These are phyloP conservation scores for Gracilariopsis chorda DNA, from an alignment of 23 red algal genomes.

Conservation along the genomic window DNA sequence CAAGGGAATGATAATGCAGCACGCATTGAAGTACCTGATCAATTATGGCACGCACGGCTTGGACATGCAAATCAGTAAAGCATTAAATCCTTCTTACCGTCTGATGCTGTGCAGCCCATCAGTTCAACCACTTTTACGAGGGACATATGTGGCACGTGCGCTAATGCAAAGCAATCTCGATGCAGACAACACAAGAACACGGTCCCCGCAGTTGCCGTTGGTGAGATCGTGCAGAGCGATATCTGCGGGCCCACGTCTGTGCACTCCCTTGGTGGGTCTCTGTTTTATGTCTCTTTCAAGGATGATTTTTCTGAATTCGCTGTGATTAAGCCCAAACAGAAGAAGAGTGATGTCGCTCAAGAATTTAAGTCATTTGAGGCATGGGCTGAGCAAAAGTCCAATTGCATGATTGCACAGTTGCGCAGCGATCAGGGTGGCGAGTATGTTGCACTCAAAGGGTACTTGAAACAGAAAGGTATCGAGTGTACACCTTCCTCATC, in stretches of 20 bases:
- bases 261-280: not conserved
- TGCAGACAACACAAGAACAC: not conserved
- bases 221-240: not conserved
- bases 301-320: not conserved
- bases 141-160: not conserved
- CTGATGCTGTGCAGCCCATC: not conserved
- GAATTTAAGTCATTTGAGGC: not conserved
- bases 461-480: not conserved
- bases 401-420: not conserved
- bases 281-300: not conserved
- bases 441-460: not conserved
- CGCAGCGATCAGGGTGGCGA: not conserved
- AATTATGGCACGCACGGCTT: not conserved
- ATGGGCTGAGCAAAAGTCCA: not conserved
- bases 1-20: not conserved
- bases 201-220: not conserved
- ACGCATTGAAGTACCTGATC: not conserved
- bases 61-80: not conserved
- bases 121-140: not conserved
- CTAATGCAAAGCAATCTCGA: not conserved
- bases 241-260: not conserved
- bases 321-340: not conserved
- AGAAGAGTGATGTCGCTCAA: not conserved
- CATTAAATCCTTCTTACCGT: not conserved
- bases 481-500: not conserved